A percentile compares a stretch with the other conserved stretches of the same genome.
These are phyloP conservation scores for Leccinum truebloodii DNA, from an alignment of 768 basidiomycete genomes.

Conservation along the genomic window DNA sequence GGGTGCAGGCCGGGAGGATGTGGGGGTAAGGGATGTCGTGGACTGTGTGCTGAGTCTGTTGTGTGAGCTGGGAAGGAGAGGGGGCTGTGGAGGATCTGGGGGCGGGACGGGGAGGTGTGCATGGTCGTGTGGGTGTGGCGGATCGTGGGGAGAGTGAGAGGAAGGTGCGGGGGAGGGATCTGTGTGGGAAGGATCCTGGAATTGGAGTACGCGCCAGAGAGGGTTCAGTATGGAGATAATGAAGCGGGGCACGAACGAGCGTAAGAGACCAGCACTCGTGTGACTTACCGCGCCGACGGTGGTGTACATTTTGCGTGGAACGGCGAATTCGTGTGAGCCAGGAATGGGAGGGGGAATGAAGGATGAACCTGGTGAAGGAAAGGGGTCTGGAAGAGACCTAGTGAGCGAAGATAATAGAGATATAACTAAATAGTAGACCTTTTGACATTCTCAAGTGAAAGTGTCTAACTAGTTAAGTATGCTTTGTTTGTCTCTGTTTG, in stretches of 20 bases:
- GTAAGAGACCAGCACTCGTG: constrained; percentile 24
- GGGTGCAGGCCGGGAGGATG: constrained; percentile 58
- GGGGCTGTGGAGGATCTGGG: constrained; percentile 5
- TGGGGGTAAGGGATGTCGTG: constrained; percentile 32
- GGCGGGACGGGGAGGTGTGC: not conserved
- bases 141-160: constrained; percentile 34
- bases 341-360: constrained; percentile 71
- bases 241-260: constrained; percentile 28
- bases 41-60: constrained; percentile 28
- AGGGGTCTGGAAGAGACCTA: constrained; percentile 25
- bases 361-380: constrained; percentile 66
- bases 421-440: too few species aligned
- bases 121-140: constrained; percentile 19
- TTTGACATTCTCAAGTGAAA: too few species aligned
- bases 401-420: too few species aligned
- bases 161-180: constrained; percentile 24
- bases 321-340: constrained; percentile 67
- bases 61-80: constrained; percentile 4
- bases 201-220: constrained; percentile 26
- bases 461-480: too few species aligned
- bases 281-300: constrained; percentile 33
- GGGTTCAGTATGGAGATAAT: constrained; percentile 33
- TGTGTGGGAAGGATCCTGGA: constrained; percentile 39
- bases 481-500: constrained; percentile 19
- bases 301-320: constrained; percentile 35